phyloP scores from a whole-genome alignment of 768 basidiomycete species.

The Pulveroboletus ravenelii region DNA sequence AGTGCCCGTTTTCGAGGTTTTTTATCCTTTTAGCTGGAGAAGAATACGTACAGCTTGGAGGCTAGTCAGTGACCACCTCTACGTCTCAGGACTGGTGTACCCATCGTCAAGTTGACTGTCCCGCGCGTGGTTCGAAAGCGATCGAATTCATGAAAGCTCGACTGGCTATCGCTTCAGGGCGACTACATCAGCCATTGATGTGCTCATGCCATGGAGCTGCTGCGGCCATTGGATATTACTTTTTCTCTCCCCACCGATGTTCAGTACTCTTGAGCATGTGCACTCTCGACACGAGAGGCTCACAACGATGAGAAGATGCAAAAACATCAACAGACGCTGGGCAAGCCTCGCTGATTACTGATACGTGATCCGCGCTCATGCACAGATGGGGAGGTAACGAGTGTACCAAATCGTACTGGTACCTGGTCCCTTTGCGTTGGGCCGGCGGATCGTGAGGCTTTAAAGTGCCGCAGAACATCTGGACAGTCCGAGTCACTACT shows the following conservation, averaged over 20 bases:
- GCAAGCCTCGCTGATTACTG: not conserved
- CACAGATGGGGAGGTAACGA: not conserved
- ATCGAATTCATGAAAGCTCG: not conserved
- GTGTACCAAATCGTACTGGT: too few relatives aligned
- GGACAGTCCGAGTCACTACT: not conserved
- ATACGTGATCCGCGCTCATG: not conserved
- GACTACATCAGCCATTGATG: not conserved
- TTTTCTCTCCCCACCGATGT: not conserved
- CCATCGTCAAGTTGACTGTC: not conserved
- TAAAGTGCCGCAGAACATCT: not conserved
- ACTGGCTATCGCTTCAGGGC: too few relatives aligned
- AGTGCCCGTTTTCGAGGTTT: not conserved
- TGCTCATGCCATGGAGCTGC: not conserved
- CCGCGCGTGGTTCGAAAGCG: not conserved
- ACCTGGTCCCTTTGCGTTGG: not conserved
- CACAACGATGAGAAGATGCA: not conserved
- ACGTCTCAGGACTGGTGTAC: not conserved
- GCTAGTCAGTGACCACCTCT: constrained; percentile 12
- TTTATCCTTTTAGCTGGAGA: constrained; percentile 54
- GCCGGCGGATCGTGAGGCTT: too few relatives aligned
- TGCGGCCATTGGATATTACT: not conserved
- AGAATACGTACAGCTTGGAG: constrained; percentile 80
- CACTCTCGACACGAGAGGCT: not conserved
- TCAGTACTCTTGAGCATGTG: not conserved
- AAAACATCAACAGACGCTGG: not conserved